Evolutionary conservation across 495 filamentous ascomycete species (phyloP).

Genomic region (Opeltia flavorubescens): DNA sequence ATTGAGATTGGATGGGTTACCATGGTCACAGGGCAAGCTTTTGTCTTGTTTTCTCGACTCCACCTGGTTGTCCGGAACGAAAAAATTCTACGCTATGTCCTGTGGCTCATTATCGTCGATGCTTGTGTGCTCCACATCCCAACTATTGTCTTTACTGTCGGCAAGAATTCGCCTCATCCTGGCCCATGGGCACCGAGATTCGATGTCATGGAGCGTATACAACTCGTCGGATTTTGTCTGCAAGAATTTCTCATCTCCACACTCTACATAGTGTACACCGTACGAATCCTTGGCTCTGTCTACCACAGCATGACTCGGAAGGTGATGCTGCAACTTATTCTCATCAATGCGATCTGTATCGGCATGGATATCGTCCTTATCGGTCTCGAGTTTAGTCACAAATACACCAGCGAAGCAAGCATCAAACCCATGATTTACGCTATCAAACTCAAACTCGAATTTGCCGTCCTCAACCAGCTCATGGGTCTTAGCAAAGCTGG

Average conservation of each 20-base stretch:
- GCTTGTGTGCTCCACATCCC: slow-evolving; percentile 39
- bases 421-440: slow-evolving; percentile 48
- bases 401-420: slow-evolving; percentile 44
- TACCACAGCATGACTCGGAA: slow-evolving; percentile 31
- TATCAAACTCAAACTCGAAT: slow-evolving; percentile 54
- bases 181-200: slow-evolving; percentile 29
- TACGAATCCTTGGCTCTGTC: slow-evolving; percentile 32
- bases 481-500: slow-evolving; percentile 23
- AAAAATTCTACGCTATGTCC: slow-evolving; percentile 34
- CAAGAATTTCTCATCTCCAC: slow-evolving; percentile 48
- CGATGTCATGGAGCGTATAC: slow-evolving; percentile 47
- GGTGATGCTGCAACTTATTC: slow-evolving; percentile 42
- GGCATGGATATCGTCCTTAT: slow-evolving; percentile 41
- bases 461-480: slow-evolving; percentile 39
- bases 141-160: slow-evolving; percentile 42
- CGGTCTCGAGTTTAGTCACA: slow-evolving; percentile 39
- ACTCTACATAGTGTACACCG: slow-evolving; percentile 44
- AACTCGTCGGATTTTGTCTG: slow-evolving; percentile 47
- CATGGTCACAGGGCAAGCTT: slow-evolving; percentile 53
- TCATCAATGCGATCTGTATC: slow-evolving; percentile 44
- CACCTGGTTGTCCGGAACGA: slow-evolving; percentile 41
- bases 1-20: slow-evolving; percentile 34
- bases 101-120: slow-evolving; percentile 45
- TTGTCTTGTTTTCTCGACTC: slow-evolving; percentile 56
- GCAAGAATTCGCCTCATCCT: slow-evolving; percentile 30